Evolutionary conservation across 768 basidiomycete species (phyloP).

Genomic region (Cantharellus cinnabarinus): DNA sequence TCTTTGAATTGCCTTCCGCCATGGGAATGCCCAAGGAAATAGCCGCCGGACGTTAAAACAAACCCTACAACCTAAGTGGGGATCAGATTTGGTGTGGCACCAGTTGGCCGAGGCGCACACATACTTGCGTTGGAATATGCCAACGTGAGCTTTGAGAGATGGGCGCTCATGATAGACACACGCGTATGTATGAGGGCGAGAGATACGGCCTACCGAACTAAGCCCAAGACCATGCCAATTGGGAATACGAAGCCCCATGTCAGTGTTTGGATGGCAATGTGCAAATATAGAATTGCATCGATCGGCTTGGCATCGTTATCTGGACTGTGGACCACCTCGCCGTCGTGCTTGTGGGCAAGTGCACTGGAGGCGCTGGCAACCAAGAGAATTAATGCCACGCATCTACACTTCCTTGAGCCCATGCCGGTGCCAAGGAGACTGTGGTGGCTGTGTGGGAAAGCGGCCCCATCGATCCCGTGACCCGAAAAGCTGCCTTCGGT

Average conservation of each 20-base stretch:
- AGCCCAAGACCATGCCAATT: slow-evolving; percentile 29
- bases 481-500: too few species aligned
- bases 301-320: slow-evolving; percentile 22
- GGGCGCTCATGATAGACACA: slow-evolving; percentile 1
- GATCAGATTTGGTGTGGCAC: too few species aligned
- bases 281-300: slow-evolving; percentile 63
- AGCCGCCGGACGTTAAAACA: slow-evolving; percentile 48
- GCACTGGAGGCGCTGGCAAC: background rate
- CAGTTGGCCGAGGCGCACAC: slow-evolving; percentile 6
- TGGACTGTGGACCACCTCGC: background rate
- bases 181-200: background rate
- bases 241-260: slow-evolving; percentile 84
- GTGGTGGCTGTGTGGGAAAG: too few species aligned
- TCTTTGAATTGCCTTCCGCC: slow-evolving; percentile 54
- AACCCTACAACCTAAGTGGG: slow-evolving; percentile 38
- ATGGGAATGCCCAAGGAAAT: slow-evolving; percentile 74
- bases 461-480: too few species aligned
- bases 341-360: background rate
- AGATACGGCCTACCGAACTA: slow-evolving; percentile 15
- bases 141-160: slow-evolving; percentile 38
- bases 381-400: too few species aligned
- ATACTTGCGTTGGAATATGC: slow-evolving; percentile 77
- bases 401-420: too few species aligned
- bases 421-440: too few species aligned
- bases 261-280: slow-evolving; percentile 54